phyloP scores from a whole-genome alignment of 1,284 basidiomycete genomes.

The Ceratobasidium sp. region DNA sequence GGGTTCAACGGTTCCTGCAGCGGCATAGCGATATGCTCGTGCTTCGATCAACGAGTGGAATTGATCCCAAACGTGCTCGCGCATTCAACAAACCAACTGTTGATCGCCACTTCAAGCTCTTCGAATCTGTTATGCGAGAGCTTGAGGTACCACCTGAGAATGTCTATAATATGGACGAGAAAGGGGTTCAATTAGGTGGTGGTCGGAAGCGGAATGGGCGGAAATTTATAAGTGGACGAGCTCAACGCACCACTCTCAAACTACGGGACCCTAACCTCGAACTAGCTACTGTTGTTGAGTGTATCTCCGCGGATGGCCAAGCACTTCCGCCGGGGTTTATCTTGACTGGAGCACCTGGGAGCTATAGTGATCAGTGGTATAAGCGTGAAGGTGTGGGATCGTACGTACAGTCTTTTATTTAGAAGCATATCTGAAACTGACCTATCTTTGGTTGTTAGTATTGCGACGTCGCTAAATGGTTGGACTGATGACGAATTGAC shows the following conservation, averaged over 20 bases:
- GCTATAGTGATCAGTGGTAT: conserved; percentile 48
- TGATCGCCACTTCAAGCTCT: conserved; percentile 48
- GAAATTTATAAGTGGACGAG: conserved; percentile 42
- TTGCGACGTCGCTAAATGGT: conserved; percentile 54
- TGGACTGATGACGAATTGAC: conserved; percentile 52
- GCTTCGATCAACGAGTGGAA: conserved; percentile 47
- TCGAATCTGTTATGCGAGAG: conserved; percentile 47
- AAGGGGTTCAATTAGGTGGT: conserved; percentile 55
- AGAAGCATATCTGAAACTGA: background rate
- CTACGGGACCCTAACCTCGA: conserved; percentile 52
- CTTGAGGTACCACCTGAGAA: conserved; percentile 50
- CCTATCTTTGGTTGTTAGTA: conserved; percentile 43
- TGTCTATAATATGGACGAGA: conserved; percentile 57
- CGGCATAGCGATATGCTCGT: conserved; percentile 50
- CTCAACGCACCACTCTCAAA: conserved; percentile 48
- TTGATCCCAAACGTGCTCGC: conserved; percentile 52
- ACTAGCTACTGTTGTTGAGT: conserved; percentile 55
- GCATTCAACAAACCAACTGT: conserved; percentile 51
- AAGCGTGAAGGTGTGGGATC: conserved; percentile 18
- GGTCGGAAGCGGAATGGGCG: conserved; percentile 42
- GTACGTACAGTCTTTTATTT: conserved; percentile 32
- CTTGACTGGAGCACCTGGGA: conserved; percentile 50
- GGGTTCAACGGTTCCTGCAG: conserved; percentile 46
- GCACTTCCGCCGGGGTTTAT: conserved; percentile 52
- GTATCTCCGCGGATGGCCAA: conserved; percentile 54